Evolutionary conservation across 2,329 filamentous ascomycete species (phyloP).

Genomic region (Aspergillus sp.): DNA sequence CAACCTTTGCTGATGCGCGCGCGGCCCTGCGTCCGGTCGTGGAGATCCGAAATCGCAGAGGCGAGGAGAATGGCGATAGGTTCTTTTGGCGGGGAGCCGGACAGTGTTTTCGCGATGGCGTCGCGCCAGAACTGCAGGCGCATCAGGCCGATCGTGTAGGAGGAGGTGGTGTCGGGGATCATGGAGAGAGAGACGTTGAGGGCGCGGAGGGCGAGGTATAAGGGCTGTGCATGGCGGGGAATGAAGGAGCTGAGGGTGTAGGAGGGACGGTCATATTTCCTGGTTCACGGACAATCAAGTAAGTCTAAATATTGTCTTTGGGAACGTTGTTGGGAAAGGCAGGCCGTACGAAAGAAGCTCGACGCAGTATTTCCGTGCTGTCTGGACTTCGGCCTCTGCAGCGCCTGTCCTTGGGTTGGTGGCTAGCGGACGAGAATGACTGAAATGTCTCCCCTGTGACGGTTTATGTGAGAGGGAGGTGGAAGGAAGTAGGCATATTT

Average conservation of each 20-base stretch:
- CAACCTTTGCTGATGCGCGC: conserved; percentile 65
- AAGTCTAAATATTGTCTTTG: neutral
- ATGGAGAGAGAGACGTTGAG: conserved; percentile 91
- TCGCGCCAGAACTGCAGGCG: conserved; percentile 96
- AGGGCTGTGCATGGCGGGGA: conserved; percentile 69
- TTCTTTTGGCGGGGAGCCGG: conserved; percentile 78
- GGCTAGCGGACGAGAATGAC: conserved; percentile 15
- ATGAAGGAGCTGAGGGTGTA: conserved; percentile 84
- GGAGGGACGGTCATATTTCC: conserved; percentile 85
- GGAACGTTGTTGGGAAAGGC: neutral
- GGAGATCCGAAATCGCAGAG: conserved; percentile 63
- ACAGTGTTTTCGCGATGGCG: conserved; percentile 73
- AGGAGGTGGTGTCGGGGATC: conserved; percentile 86
- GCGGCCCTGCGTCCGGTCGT: conserved; percentile 45
- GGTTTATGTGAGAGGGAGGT: conserved; percentile 4
- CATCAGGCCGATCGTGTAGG: conserved; percentile 79
- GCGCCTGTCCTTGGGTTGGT: conserved; percentile 20
- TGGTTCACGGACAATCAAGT: conserved; percentile 35
- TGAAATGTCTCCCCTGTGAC: conserved; percentile 26
- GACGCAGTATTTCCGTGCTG: conserved; percentile 59
- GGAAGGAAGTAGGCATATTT: conserved; percentile 12
- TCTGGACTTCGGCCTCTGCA: conserved; percentile 50
- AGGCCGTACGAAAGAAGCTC: conserved; percentile 52
- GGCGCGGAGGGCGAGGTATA: conserved; percentile 85
- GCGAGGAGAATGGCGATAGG: conserved; percentile 84